These are phyloP conservation scores for Fusarium proliferatum DNA, from an alignment of 2,329 filamentous ascomycete species.

Conservation along the genomic window DNA sequence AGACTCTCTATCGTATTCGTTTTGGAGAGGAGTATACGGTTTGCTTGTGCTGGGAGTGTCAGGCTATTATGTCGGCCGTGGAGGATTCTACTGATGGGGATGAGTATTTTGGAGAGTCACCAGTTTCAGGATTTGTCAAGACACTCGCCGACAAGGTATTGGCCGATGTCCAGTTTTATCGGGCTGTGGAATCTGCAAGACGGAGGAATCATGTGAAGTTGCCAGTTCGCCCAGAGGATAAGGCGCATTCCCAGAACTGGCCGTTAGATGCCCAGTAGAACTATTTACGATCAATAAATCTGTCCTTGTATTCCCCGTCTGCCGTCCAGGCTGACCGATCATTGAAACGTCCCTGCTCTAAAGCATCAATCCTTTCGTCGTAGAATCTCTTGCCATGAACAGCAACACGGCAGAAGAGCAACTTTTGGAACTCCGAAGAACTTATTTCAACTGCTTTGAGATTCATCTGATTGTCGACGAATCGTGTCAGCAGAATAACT, in stretches of 20 bases:
- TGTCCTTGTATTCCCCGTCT: not conserved
- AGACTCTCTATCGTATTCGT: conserved; percentile 29
- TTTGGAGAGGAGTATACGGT: conserved; percentile 30
- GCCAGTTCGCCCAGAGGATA: not conserved
- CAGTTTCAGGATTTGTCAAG: not conserved
- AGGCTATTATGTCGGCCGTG: conserved; percentile 31
- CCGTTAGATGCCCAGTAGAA: not conserved
- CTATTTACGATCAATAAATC: not conserved
- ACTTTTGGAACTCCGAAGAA: conserved; percentile 25
- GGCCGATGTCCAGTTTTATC: conserved; percentile 16
- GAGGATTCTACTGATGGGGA: conserved; percentile 16
- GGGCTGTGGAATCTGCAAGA: conserved; percentile 30
- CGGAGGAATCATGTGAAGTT: conserved; percentile 23
- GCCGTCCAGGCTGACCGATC: conserved; percentile 3
- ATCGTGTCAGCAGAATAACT: conserved; percentile 29
- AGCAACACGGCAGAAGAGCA: conserved; percentile 35
- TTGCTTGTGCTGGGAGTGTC: conserved; percentile 40
- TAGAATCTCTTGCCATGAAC: conserved; percentile 33
- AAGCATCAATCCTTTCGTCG: conserved; percentile 20
- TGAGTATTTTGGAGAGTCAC: not conserved
- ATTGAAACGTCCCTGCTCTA: conserved; percentile 35
- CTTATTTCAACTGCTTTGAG: conserved; percentile 27
- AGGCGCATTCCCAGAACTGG: not conserved
- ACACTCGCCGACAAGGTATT: conserved; percentile 5
- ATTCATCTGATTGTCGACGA: conserved; percentile 13